phyloP scores from a whole-genome alignment of 2,329 filamentous ascomycete species.

The Pyrenophora graminea region DNA sequence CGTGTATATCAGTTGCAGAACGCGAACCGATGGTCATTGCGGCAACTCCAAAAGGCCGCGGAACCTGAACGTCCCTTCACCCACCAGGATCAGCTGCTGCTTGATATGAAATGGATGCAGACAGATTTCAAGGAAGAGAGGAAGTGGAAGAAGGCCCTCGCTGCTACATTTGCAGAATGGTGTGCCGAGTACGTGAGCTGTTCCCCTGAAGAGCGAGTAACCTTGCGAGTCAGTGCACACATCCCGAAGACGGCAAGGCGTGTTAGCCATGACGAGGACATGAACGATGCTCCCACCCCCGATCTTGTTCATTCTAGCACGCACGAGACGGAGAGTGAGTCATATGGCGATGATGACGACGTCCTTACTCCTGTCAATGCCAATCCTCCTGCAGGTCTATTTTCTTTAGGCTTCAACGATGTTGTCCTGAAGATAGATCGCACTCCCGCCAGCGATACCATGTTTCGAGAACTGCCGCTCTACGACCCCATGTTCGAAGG shows the following conservation, averaged over 20 bases:
- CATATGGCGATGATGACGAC: slow-evolving; percentile 46
- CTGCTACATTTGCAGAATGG: slow-evolving; percentile 77
- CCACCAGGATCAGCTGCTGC: slow-evolving; percentile 83
- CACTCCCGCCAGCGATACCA: slow-evolving; percentile 73
- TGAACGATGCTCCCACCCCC: slow-evolving; percentile 47
- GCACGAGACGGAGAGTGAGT: slow-evolving; percentile 47
- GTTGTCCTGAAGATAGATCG: slow-evolving; percentile 77
- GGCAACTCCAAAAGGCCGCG: slow-evolving; percentile 81
- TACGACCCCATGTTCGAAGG: slow-evolving; percentile 59
- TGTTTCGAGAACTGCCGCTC: slow-evolving; percentile 80
- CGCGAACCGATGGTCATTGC: slow-evolving; percentile 87
- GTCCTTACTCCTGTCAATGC: slow-evolving; percentile 49
- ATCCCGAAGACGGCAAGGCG: slow-evolving; percentile 22
- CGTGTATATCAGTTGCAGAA: slow-evolving; percentile 90
- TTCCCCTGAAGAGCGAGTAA: slow-evolving; percentile 63
- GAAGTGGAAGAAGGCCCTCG: slow-evolving; percentile 87
- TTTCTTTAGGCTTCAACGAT: slow-evolving; percentile 79
- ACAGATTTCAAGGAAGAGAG: slow-evolving; percentile 93
- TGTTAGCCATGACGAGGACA: slow-evolving; percentile 32
- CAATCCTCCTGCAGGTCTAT: slow-evolving; percentile 74
- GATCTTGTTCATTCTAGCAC: slow-evolving; percentile 45
- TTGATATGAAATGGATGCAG: slow-evolving; percentile 97
- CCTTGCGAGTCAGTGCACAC: slow-evolving; percentile 69
- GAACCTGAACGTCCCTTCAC: slow-evolving; percentile 78
- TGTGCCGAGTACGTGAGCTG: slow-evolving; percentile 82